A percentile compares a stretch with the other conserved stretches of the same genome.
Evolutionary conservation across 371 early-diverging fungal species (phyloP).

Genomic region (Mortierella sp.): DNA sequence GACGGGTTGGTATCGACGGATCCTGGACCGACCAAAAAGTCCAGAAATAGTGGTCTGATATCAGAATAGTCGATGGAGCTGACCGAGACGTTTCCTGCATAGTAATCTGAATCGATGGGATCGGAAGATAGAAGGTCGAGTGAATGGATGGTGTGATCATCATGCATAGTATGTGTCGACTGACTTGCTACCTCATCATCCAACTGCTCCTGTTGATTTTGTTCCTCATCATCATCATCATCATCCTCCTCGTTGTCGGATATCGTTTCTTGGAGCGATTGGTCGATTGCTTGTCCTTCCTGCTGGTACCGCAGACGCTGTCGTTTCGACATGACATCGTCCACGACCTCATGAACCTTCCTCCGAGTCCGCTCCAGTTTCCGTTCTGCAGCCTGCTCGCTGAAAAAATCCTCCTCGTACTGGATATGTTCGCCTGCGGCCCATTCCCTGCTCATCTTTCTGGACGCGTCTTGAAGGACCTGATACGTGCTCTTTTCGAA

Average conservation of each 20-base stretch:
- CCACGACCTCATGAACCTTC: constrained; percentile 5
- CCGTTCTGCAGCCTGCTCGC: not conserved
- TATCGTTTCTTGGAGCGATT: not conserved
- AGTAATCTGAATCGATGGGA: not conserved
- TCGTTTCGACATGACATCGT: not conserved
- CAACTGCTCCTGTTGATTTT: not conserved
- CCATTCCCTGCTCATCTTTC: constrained; percentile 1
- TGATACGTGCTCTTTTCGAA: constrained; percentile 1
- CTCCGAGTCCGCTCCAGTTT: not conserved
- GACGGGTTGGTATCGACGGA: not conserved
- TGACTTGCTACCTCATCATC: not conserved
- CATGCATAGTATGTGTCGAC: not conserved
- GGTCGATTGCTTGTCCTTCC: not conserved
- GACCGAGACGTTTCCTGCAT: not conserved
- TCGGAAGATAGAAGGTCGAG: constrained; percentile 12
- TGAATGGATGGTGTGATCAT: not conserved
- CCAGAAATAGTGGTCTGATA: not conserved
- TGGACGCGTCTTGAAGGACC: not conserved
- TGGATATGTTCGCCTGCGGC: not conserved
- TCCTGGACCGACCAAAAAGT: constrained; percentile 14
- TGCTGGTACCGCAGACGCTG: not conserved
- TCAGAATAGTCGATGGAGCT: constrained; percentile 5
- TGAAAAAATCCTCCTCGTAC: not conserved
- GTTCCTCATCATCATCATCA: not conserved
- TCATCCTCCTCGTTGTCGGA: not conserved